A percentile compares a stretch with the other conserved stretches of the same genome.
phyloP scores from a whole-genome alignment of 768 basidiomycete species.

The Cystobasidium ongulense region DNA sequence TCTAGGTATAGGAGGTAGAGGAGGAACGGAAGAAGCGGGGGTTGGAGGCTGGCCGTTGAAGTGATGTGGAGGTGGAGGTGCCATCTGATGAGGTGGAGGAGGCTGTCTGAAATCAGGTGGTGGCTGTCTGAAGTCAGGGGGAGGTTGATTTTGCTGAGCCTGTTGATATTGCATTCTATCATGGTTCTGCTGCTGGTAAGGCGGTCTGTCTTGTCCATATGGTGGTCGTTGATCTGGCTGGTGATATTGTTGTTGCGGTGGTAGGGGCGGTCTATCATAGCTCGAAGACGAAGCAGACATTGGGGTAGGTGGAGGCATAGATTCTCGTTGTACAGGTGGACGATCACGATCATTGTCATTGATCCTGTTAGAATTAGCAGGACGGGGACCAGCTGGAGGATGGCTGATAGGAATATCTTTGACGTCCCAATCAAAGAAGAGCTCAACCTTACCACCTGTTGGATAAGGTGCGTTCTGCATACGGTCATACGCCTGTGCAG shows the following conservation, averaged over 20 bases:
- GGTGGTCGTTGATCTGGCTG: neutral
- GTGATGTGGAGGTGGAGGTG: neutral
- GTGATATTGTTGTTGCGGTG: neutral
- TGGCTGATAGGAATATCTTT: slow-evolving; percentile 15
- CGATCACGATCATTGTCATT: neutral
- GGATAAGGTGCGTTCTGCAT: slow-evolving; percentile 65
- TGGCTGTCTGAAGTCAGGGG: neutral
- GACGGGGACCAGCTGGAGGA: neutral
- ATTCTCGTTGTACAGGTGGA: no score
- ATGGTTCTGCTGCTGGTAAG: neutral
- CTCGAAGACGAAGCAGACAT: neutral
- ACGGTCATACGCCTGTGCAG: slow-evolving; percentile 68
- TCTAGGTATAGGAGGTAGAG: neutral
- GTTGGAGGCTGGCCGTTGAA: neutral
- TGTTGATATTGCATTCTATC: neutral
- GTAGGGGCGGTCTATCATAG: neutral
- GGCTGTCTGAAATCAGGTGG: neutral
- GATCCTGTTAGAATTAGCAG: neutral
- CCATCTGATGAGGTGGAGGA: neutral
- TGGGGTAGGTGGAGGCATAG: neutral
- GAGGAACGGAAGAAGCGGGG: neutral
- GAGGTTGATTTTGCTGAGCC: neutral
- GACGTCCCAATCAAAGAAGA: slow-evolving; percentile 73
- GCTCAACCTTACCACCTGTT: slow-evolving; percentile 77
- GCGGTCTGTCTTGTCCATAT: neutral